Base-by-base conservation (phyloP, 768 basidiomycete species). In the Pleurotus citrinopileatus region DNA sequence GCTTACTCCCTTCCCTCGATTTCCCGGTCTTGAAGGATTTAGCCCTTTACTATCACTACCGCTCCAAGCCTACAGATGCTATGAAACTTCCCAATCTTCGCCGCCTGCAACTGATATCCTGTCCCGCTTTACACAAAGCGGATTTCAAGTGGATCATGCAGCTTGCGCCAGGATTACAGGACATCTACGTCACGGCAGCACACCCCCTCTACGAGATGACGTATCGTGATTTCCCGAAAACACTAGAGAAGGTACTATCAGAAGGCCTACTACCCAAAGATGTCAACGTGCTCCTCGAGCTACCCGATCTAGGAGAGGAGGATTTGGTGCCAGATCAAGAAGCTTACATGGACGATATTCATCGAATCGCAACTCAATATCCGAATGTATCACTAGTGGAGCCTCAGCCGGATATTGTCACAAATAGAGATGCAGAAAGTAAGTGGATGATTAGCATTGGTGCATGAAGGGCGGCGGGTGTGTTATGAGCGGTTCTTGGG, bases 121-220 rank as follows among this genome's bases (percentile, higher is more conserved):
- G 45, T 29, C 27, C 45, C 20, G 20, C 45, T 15, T 26, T 47
- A 4, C 45, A 47, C 45, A 47, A 47, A 15, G 45, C 27, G 25
- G 45, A 47, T 29, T 47, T 47, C 45, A 47, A 47, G 12, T 47
- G 45, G 45, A 47, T 47, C 23, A 26, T 26, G 13, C 45, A 47
- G 27, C 45, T 47, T 13, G 45, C 45, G 27, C 45, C 45, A 17
- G 45, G 27, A n/a, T 26, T 47, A 17, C 8, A 20, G 12, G 7
- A 32, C 45, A 9, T 47, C 25, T 47, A 47, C 27, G 45, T 32
- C 3, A 27, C 45, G 1, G 45, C 45, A 3, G 45, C 45, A 26
- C 45, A 47, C n/a, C 45, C 45, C 0, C 20, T 27, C 27, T 47
- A 26, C 45, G 45, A 47, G n/a, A 47, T 47, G 45, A 9, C 28